phyloP scores from a whole-genome alignment of 257 asterid species.

The Solanum bulbocastanum region DNA sequence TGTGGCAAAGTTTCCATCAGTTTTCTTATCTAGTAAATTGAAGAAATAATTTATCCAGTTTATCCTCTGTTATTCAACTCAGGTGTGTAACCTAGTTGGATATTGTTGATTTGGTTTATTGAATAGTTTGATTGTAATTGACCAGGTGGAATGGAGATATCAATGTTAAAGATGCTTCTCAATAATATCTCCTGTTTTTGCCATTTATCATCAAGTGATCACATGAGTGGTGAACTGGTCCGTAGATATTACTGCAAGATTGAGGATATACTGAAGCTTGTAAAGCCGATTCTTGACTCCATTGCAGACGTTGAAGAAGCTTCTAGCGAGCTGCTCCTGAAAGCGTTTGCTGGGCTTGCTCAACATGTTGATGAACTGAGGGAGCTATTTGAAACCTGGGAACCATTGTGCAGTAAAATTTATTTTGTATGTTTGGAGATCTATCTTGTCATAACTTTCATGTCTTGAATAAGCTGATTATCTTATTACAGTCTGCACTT shows the following conservation, averaged over 20 bases:
- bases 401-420: constrained; percentile 71
- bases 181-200: constrained; percentile 43
- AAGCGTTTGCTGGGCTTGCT: constrained; percentile 36
- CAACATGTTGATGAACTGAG: constrained; percentile 54
- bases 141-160: constrained; percentile 68
- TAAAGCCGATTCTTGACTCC: constrained; percentile 53
- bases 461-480: neutral
- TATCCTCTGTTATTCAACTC: neutral
- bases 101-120: neutral
- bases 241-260: constrained; percentile 42
- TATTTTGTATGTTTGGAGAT: constrained; percentile 55
- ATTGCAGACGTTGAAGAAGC: constrained; percentile 35
- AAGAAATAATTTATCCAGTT: neutral
- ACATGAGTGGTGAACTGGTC: constrained; percentile 47
- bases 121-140: constrained; percentile 10
- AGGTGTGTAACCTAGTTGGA: neutral
- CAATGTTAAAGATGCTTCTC: constrained; percentile 54
- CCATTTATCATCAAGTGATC: constrained; percentile 41
- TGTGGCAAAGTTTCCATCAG: neutral
- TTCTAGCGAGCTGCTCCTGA: constrained; percentile 49
- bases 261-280: constrained; percentile 53
- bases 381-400: constrained; percentile 55
- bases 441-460: neutral
- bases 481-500: neutral
- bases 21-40: neutral